Evolutionary conservation across 2,329 filamentous ascomycete species (phyloP).

Genomic region (Xylaria sp.): DNA sequence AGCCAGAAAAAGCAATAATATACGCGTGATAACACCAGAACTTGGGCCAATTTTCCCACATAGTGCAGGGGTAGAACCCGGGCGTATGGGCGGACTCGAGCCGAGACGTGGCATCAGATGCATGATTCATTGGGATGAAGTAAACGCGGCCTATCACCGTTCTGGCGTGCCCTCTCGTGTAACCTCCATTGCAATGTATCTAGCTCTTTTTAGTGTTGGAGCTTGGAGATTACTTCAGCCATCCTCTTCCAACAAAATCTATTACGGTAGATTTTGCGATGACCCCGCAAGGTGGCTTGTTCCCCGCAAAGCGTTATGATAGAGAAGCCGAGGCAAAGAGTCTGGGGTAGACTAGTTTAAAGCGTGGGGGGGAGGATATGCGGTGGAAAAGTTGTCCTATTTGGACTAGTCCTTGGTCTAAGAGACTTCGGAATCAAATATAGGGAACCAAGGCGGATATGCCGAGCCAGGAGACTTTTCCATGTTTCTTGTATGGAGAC

Average conservation of each 20-base stretch:
- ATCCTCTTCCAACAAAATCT: not conserved
- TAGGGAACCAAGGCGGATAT: not conserved
- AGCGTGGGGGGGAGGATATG: conserved; percentile 21
- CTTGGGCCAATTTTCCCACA: not conserved
- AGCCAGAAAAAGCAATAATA: not conserved
- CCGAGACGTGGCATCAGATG: not conserved
- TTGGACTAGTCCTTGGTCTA: not conserved
- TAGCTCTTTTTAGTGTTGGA: not conserved
- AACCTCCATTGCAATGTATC: not conserved
- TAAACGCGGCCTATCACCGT: not conserved
- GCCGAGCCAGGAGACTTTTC: not conserved
- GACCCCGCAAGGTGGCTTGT: conserved; percentile 5
- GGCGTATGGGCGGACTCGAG: not conserved
- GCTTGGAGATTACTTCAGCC: not conserved
- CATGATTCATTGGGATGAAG: not conserved
- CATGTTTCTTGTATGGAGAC: not conserved
- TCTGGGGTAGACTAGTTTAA: conserved; percentile 22
- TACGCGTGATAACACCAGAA: not conserved
- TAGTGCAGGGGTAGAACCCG: not conserved
- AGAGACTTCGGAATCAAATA: not conserved
- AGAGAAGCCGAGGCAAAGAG: not conserved
- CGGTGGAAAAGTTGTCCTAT: not conserved
- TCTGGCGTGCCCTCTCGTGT: not conserved
- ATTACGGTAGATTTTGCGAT: conserved; percentile 11
- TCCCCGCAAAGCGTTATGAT: conserved; percentile 21